Conservation (phyloP, 352 stramenopile genomes). For the Globisporangium canariense region DNA sequence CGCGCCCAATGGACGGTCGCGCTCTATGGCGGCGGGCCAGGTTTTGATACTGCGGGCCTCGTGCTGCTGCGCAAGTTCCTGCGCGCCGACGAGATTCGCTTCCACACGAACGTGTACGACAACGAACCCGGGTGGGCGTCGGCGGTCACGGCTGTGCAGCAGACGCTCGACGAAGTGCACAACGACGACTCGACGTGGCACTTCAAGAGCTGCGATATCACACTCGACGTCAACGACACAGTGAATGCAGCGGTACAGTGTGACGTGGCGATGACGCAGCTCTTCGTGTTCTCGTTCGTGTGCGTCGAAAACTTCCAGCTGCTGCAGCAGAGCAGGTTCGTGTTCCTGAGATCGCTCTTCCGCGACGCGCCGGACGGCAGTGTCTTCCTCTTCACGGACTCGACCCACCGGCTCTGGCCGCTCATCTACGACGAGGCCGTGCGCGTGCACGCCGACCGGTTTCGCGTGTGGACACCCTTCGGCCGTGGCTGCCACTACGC, state of each 20-base stretch:
- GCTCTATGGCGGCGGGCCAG: conserved; percentile 59
- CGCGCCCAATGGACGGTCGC: conserved; percentile 20
- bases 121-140: conserved; percentile 59
- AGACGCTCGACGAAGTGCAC: conserved; percentile 27
- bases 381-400: conserved; percentile 67
- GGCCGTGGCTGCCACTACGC: conserved; percentile 58
- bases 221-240: conserved; percentile 26
- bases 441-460: conserved; percentile 22
- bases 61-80: conserved; percentile 56
- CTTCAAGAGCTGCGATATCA: conserved; percentile 68
- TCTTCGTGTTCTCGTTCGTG: conserved; percentile 72
- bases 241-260: conserved; percentile 35
- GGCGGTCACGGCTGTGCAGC: conserved; percentile 32
- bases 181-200: conserved; percentile 22
- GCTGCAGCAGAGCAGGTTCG: conserved; percentile 38
- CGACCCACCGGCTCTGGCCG: conserved; percentile 68
- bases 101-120: conserved; percentile 64
- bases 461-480: conserved; percentile 57
- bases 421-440: conserved; percentile 45
- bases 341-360: conserved; percentile 58
- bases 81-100: conserved; percentile 35
- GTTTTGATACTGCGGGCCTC: conserved; percentile 52
- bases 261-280: conserved; percentile 29
- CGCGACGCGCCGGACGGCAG: conserved; percentile 25
- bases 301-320: conserved; percentile 70